Evolutionary conservation across 352 stramenopile species (phyloP).

Genomic region (Phytopythium vexans): DNA sequence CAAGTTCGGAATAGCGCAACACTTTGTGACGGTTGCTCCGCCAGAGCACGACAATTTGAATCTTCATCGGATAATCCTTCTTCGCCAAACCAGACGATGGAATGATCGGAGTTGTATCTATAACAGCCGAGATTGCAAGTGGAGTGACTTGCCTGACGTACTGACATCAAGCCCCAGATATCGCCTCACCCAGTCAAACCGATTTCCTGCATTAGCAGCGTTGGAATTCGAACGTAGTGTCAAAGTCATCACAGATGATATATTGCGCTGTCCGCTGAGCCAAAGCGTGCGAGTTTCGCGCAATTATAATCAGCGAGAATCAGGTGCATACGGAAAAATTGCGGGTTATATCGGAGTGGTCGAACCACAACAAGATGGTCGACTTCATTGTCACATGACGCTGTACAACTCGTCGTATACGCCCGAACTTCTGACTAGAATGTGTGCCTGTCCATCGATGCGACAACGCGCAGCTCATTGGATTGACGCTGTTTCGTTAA

Average conservation of each 20-base stretch:
- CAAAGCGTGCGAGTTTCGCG: not conserved
- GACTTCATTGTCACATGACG: constrained; percentile 13
- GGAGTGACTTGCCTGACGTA: constrained; percentile 5
- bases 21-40: constrained; percentile 16
- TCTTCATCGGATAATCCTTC: constrained; percentile 5
- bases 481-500: constrained; percentile 7
- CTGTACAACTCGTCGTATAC: constrained; percentile 9
- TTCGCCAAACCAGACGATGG: not conserved
- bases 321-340: constrained; percentile 7
- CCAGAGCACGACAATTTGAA: constrained; percentile 18
- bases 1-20: constrained; percentile 11
- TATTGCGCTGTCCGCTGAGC: not conserved
- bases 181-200: constrained; percentile 3
- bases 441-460: not conserved
- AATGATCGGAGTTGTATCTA: constrained; percentile 2
- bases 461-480: not conserved
- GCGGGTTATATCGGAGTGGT: constrained; percentile 9
- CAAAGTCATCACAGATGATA: constrained; percentile 1
- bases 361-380: constrained; percentile 12
- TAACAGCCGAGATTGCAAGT: not conserved
- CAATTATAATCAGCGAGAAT: constrained; percentile 5
- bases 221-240: constrained; percentile 6
- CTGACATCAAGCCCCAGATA: not conserved
- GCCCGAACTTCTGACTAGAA: constrained; percentile 7
- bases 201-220: constrained; percentile 9